phyloP scores from a whole-genome alignment of 2,329 filamentous ascomycete species.

The Metarhizium robertsii region DNA sequence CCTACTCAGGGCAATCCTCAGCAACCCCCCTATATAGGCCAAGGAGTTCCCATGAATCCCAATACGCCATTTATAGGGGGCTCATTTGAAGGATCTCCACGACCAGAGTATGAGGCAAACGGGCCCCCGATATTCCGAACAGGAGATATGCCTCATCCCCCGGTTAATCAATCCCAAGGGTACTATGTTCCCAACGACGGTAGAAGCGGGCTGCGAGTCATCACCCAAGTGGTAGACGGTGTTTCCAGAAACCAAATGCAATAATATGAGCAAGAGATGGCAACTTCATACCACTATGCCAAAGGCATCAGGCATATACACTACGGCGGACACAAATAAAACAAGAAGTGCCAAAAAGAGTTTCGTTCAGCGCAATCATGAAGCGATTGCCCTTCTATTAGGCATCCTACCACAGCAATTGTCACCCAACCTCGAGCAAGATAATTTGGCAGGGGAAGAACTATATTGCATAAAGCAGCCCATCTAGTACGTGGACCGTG shows the following conservation, averaged over 20 bases:
- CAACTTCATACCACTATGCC: background rate
- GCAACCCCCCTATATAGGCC: slow-evolving; percentile 21
- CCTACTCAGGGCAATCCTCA: slow-evolving; percentile 25
- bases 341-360: background rate
- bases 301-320: background rate
- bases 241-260: slow-evolving; percentile 19
- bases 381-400: too few species aligned
- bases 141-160: slow-evolving; percentile 18
- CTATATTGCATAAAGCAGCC: too few species aligned
- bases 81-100: slow-evolving; percentile 25
- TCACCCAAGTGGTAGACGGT: slow-evolving; percentile 20
- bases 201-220: slow-evolving; percentile 19
- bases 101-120: slow-evolving; percentile 22
- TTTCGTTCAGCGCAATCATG: background rate
- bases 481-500: too few species aligned
- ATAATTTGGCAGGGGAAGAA: too few species aligned
- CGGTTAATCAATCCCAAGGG: slow-evolving; percentile 19
- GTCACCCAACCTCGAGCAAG: too few species aligned
- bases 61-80: slow-evolving; percentile 23
- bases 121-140: slow-evolving; percentile 23
- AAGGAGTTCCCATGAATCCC: slow-evolving; percentile 22
- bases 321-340: background rate
- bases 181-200: slow-evolving; percentile 25
- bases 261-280: background rate
- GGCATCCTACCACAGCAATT: too few species aligned